phyloP scores from a whole-genome alignment of 352 stramenopile species.

The Phytophthora megakarya region DNA sequence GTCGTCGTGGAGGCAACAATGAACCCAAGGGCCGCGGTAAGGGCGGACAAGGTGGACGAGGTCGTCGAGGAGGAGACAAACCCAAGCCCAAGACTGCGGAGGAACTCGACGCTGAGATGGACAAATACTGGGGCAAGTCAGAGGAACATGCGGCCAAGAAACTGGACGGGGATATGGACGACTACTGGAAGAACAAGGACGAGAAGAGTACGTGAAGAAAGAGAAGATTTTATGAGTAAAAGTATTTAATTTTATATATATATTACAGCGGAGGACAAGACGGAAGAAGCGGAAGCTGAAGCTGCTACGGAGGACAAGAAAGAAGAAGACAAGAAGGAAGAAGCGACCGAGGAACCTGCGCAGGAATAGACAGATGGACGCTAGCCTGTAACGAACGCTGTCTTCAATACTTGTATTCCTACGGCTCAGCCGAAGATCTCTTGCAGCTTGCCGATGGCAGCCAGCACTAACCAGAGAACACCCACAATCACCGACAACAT shows the following conservation, averaged over 20 bases:
- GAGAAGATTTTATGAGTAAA: not conserved
- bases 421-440: slow-evolving; percentile 74
- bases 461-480: slow-evolving; percentile 81
- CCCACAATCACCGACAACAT: slow-evolving; percentile 86
- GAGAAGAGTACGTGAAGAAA: slow-evolving; percentile 37
- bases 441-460: slow-evolving; percentile 75
- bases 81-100: slow-evolving; percentile 76
- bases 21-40: slow-evolving; percentile 29
- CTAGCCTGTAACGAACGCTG: too few species aligned
- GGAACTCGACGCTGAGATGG: slow-evolving; percentile 86
- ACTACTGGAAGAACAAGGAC: slow-evolving; percentile 90
- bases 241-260: slow-evolving; percentile 3
- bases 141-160: slow-evolving; percentile 85
- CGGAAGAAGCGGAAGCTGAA: slow-evolving; percentile 19
- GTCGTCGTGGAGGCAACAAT: slow-evolving; percentile 30
- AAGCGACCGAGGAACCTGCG: slow-evolving; percentile 21
- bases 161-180: slow-evolving; percentile 84
- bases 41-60: slow-evolving; percentile 28
- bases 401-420: slow-evolving; percentile 35
- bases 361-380: slow-evolving; percentile 41
- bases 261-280: slow-evolving; percentile 29
- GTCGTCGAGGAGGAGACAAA: slow-evolving; percentile 45
- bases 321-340: slow-evolving; percentile 4
- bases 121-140: slow-evolving; percentile 89
- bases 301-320: not conserved